Evolutionary conservation across 2,329 filamentous ascomycete genomes (phyloP), one percentile per base, ranked within the genome.

Genomic region (Pyrenophora tritici-repentis): DNA sequence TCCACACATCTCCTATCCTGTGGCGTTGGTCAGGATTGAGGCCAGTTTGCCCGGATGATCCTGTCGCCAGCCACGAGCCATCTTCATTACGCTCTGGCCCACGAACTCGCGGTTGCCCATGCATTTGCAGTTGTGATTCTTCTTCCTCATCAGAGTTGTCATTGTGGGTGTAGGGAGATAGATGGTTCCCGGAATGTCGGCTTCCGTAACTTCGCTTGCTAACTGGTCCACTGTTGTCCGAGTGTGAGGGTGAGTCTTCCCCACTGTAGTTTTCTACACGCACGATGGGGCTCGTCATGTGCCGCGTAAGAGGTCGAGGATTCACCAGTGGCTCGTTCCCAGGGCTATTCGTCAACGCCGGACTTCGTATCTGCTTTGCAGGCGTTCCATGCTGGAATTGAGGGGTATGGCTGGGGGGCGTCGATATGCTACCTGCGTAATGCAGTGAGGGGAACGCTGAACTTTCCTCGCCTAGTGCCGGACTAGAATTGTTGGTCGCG

Each of bases 1-100:
- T 72, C 38, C 74, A 74, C 13, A 71, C 67, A 45, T 79, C 66
- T 4, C 66, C 68, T 55, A 78, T 63, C 26, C 65, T 58, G 24
- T 71, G 73, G 37, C 81, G 75, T 31, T 76, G 71, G 5, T 71
- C 63, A 7, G 82, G 81, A 32, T 74, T 76, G 26, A 83, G 59
- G 10, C 81, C 79, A 39, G 69, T 68, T 41, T 78, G 76, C 8
- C 76, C 75, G 14, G 74, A 76, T 4, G 53, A 52, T 17, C 61
- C 48, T 43, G 73, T 67, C 3, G 64, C 68, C 14, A 75, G 55
- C 79, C 79, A 82, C 1, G 76, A 76, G 3, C 79, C 79, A 62
- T 81, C 74, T 6, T 73, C 70, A 7, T 73, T 71, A 35, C 78
- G 75, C 43, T 71, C 56, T 17, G 59, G 58, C 40, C 54, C 58